A percentile compares a stretch with the other conserved stretches of the same genome.
Conservation (phyloP, 1,284 basidiomycete species). For the Malassezia sp. region DNA sequence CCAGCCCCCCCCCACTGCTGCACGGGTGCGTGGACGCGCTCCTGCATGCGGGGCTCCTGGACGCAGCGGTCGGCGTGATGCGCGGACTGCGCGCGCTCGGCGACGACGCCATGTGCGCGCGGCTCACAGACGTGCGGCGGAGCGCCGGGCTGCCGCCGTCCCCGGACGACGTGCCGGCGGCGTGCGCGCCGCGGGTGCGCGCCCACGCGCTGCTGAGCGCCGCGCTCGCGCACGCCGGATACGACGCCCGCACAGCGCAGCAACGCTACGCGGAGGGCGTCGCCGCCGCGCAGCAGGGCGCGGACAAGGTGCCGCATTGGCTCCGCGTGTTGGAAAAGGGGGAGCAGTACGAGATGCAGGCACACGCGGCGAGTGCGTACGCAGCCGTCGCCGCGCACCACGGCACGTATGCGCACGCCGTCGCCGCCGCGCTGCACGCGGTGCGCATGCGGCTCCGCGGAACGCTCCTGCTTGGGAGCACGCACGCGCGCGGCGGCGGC, state of each 20-base stretch:
- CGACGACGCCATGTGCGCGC: no score
- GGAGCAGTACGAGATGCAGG: conserved; percentile 2
- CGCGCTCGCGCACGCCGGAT: no score
- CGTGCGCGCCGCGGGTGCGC: no score
- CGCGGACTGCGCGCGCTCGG: no score
- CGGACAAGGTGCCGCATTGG: neutral
- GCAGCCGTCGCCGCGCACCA: neutral
- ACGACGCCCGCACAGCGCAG: neutral
- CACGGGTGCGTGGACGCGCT: no score
- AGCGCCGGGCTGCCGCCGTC: no score
- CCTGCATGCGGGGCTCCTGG: no score
- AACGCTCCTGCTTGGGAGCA: conserved; percentile 1
- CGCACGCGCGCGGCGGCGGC: neutral
- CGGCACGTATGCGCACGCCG: neutral
- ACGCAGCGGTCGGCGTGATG: no score
- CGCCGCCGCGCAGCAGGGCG: neutral
- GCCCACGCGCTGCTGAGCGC: no score
- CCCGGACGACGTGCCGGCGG: no score
- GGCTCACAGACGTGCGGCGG: no score
- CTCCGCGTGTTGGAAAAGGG: neutral
- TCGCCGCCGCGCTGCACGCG: conserved; percentile 2
- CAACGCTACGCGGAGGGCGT: neutral
- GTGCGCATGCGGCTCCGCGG: conserved; percentile 6
- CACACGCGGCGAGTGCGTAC: conserved; percentile 3
- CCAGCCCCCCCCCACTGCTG: no score